These are phyloP conservation scores for Crataegus laevigata DNA, from an alignment of 306 rosid species.

Conservation along the genomic window DNA sequence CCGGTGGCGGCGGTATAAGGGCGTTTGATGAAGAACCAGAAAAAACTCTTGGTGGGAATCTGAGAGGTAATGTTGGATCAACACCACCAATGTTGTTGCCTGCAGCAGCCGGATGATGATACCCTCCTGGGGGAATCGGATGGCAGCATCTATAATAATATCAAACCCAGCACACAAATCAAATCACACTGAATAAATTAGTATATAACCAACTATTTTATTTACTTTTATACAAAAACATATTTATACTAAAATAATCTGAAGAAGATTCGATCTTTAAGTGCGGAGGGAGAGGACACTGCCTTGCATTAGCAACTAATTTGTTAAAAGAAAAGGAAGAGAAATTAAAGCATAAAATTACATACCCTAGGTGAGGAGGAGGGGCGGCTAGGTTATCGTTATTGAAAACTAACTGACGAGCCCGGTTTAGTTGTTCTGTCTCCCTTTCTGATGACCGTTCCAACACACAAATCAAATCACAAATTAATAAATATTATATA, in stretches of 20 bases:
- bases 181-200: not conserved
- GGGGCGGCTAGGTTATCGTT: constrained; percentile 63
- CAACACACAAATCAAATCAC: constrained; percentile 25
- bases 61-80: constrained; percentile 53
- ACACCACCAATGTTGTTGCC: constrained; percentile 7
- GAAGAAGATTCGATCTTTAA: not conserved
- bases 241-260: not conserved
- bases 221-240: too few relatives aligned
- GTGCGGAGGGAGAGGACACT: not conserved
- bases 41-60: constrained; percentile 66
- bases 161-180: not conserved
- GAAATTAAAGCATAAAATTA: not conserved
- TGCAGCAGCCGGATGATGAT: constrained; percentile 35
- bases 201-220: not conserved
- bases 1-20: constrained; percentile 33
- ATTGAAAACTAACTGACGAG: constrained; percentile 89
- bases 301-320: not conserved
- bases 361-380: constrained; percentile 73
- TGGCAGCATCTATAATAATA: constrained; percentile 56
- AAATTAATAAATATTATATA: not conserved
- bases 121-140: constrained; percentile 44
- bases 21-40: constrained; percentile 55
- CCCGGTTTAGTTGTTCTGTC: constrained; percentile 94
- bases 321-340: not conserved
- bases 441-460: constrained; percentile 65